Evolutionary conservation across 2,329 filamentous ascomycete genomes (phyloP), one percentile per base, ranked within the genome.

Genomic region (Fusarium sp.): DNA sequence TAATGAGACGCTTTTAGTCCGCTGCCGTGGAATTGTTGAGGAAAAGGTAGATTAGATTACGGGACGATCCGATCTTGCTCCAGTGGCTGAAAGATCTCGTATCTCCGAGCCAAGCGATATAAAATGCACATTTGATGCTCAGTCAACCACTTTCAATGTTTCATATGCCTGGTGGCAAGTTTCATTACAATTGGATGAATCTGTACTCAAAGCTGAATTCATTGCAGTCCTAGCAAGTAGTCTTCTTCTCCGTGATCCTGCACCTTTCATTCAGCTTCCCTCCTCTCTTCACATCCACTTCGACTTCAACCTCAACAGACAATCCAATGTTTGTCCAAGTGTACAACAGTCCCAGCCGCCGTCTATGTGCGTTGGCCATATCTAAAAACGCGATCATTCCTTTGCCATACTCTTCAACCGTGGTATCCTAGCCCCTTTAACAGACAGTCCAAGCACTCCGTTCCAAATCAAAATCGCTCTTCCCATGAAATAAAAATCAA

Each of bases 401-500:
- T 68, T 52, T 70, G 55, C 62, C 65, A 52, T 72, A 52, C 38
- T 58, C 60, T 39, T 71, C 45, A 54, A 59, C 34, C 41, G 48
- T 63, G 60, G 71, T 68, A 70, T 62, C 42, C 58, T 45, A 47
- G 28, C 54, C 22, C 41, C 58, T 68, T 51, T 55, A 56, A 51
- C 34, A 73, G 54, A 51, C 30, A 73, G 54, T 45, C 67, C 62
- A 51, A 61, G 44, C 59, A 60, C 72, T 74, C 72, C 57, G 64
- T 72, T 57, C 60, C 64, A 75, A 75, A 75, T 74, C 72, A 69
- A 65, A 72, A 74, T 66, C 72, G 72, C 72, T 75, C 72, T 66
- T 52, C 59, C 68, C 64, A 48, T 60, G 44, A 75, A 74, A 73
- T 73, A 59, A 68, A 75, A 74, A 75, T 70, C 67, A 74, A 70